Conservation (phyloP, 345 rosid genomes). For the Xanthoceras sorbifolium region DNA sequence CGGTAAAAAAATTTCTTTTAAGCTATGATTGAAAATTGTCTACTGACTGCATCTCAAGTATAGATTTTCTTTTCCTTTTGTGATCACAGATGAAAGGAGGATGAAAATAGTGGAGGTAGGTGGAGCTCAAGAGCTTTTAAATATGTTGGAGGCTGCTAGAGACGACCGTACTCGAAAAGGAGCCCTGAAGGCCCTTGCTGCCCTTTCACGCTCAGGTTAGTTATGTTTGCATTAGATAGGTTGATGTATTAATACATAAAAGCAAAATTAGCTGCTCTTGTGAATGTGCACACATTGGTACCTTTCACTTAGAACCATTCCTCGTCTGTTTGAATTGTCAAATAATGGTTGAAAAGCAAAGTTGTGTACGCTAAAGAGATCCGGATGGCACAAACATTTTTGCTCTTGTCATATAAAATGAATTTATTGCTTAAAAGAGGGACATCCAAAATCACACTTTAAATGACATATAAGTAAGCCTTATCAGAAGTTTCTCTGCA, state of each 20-base stretch:
- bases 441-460: too few species aligned
- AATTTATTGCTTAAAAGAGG: too few species aligned
- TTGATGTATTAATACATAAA: background rate
- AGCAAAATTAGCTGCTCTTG: background rate
- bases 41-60: background rate
- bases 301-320: background rate
- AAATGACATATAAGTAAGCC: too few species aligned
- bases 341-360: conserved; percentile 1
- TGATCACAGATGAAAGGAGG: conserved; percentile 71
- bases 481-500: background rate
- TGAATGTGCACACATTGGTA: background rate
- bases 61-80: conserved; percentile 11
- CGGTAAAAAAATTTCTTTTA: conserved; percentile 39
- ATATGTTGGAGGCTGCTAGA: conserved; percentile 73
- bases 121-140: conserved; percentile 78
- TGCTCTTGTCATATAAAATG: too few species aligned
- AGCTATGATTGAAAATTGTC: background rate
- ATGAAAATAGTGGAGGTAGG: conserved; percentile 89
- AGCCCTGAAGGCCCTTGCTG: conserved; percentile 77
- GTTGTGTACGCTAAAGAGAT: background rate
- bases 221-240: conserved; percentile 1
- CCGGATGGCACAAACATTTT: background rate
- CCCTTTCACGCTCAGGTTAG: conserved; percentile 68
- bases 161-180: conserved; percentile 82
- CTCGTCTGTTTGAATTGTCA: background rate